Evolutionary conservation across 1,139 yeast genomes (phyloP).

Genomic region (Scheffersomyces stambukii): DNA sequence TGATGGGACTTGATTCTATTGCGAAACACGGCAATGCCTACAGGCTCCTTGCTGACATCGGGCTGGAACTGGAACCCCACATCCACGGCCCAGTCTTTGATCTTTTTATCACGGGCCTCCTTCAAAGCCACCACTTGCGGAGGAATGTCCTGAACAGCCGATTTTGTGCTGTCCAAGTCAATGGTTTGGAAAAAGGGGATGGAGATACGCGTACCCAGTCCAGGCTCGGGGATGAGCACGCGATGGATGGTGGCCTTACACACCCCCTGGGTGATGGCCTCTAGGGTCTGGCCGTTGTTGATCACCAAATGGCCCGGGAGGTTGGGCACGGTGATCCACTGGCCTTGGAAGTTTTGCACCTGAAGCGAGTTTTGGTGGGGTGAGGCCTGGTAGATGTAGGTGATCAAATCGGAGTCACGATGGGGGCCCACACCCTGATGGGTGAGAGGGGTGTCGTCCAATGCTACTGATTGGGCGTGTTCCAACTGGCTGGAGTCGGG

Average conservation of each 20-base stretch:
- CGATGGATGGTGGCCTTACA: slow-evolving; percentile 67
- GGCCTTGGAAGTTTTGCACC: slow-evolving; percentile 58
- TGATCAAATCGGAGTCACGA: slow-evolving; percentile 62
- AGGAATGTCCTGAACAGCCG: slow-evolving; percentile 29
- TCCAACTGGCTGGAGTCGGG: slow-evolving; percentile 36
- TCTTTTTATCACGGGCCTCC: slow-evolving; percentile 33
- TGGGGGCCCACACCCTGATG: slow-evolving; percentile 71
- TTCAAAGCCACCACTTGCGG: slow-evolving; percentile 26
- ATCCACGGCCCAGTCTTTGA: slow-evolving; percentile 38
- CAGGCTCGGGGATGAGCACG: slow-evolving; percentile 52
- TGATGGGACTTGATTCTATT: slow-evolving; percentile 65
- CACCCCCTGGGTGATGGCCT: slow-evolving; percentile 50
- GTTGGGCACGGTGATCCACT: slow-evolving; percentile 56
- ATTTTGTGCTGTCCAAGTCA: slow-evolving; percentile 40
- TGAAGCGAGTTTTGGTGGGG: slow-evolving; percentile 48
- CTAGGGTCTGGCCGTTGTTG: slow-evolving; percentile 53
- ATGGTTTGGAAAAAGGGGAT: slow-evolving; percentile 55
- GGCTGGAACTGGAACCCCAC: slow-evolving; percentile 51
- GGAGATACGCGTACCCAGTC: slow-evolving; percentile 49
- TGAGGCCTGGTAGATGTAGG: slow-evolving; percentile 58
- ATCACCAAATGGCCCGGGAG: slow-evolving; percentile 43
- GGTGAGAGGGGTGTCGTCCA: slow-evolving; percentile 40
- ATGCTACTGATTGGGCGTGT: slow-evolving; percentile 22
- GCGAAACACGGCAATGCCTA: slow-evolving; percentile 59
- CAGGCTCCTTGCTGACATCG: slow-evolving; percentile 38